Evolutionary conservation across 805 yeast genomes (phyloP).

Genomic region (Pichia cabralensis): DNA sequence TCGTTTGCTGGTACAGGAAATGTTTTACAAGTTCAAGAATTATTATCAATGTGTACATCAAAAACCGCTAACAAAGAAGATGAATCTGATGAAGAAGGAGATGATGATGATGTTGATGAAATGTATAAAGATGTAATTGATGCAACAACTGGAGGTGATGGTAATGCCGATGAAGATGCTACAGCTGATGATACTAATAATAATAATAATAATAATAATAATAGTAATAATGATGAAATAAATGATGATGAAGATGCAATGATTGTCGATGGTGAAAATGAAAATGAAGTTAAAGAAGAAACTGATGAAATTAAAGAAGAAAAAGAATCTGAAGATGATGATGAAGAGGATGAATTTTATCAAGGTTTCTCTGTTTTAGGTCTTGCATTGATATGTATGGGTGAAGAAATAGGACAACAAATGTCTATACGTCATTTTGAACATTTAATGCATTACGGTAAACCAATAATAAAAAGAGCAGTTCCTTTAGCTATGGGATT

Average conservation of each 20-base stretch:
- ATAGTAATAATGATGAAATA: slow-evolving; percentile 38
- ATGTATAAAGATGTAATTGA: slow-evolving; percentile 19
- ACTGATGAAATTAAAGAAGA: slow-evolving; percentile 21
- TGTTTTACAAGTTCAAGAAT: slow-evolving; percentile 85
- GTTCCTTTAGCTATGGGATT: slow-evolving; percentile 98
- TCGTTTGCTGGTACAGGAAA: slow-evolving; percentile 98
- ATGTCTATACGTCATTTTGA: slow-evolving; percentile 96
- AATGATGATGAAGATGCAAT: slow-evolving; percentile 31
- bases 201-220: slow-evolving; percentile 26
- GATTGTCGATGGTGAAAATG: slow-evolving; percentile 14
- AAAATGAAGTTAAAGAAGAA: slow-evolving; percentile 11
- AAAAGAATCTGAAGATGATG: slow-evolving; percentile 23
- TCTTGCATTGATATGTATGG: slow-evolving; percentile 89
- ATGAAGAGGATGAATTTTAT: slow-evolving; percentile 44
- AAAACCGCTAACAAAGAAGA: slow-evolving; percentile 46
- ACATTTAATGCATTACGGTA: slow-evolving; percentile 96
- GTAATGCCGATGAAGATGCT: slow-evolving; percentile 23
- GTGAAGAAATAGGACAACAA: slow-evolving; percentile 96
- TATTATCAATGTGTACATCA: slow-evolving; percentile 82
- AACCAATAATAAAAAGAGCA: slow-evolving; percentile 78
- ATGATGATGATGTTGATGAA: slow-evolving; percentile 33
- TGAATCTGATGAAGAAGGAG: slow-evolving; percentile 47
- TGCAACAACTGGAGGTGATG: slow-evolving; percentile 18
- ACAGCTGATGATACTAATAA: slow-evolving; percentile 11
- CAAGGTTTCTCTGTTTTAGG: slow-evolving; percentile 93